Evolutionary conservation across 164 flowering plant species (phyloP), one percentile per base, ranked within the genome.

Genomic region (Aristolochia contorta): DNA sequence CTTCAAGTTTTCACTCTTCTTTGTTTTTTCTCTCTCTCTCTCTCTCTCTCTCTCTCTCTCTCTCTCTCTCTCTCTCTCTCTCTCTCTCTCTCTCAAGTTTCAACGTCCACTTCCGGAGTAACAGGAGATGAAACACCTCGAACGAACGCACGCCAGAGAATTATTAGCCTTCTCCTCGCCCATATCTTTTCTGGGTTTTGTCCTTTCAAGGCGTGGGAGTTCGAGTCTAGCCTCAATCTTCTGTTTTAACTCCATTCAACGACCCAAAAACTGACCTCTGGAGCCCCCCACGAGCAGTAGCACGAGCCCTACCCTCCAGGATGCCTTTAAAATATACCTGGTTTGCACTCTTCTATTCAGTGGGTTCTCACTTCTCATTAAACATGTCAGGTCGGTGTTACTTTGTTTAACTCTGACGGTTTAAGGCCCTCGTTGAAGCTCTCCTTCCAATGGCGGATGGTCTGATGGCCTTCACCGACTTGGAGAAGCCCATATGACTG

Each of bases 371-470:
- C 6, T 50, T 22, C 10, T 50, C 22, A 22, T 19, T 50, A 18
- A 50, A 16, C 54, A 50, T 50, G 12, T 50, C 22, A n/a, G 54
- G 54, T 50, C 54, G 54, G 54, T 50, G 57, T 54, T 54, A 49
- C 8, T 49, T 49, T 18, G 57, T 49, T 49, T 18, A 20, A 18
- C 15, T 49, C 53, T 18, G 59, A n/a, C 37, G 41, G 59, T 16
- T 58, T 41, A 58, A 61, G 64, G 19, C 51, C 47, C 18, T 30
- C 54, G 25, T 30, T 56, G 47, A 56, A 30, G 67, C 67, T 47
- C 67, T 32, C 20, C 8, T 64, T 30, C 41, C 67, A 27, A 64
- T n/a, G 60, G 21, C 41, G 60, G 25, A 64, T n/a, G 60, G 21
- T 33, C 21, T 33, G 25, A 64, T n/a, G 60, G 21, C 48, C 21